Base-by-base conservation (phyloP, 208 protist species). In the Trypanosoma scelopori region DNA sequence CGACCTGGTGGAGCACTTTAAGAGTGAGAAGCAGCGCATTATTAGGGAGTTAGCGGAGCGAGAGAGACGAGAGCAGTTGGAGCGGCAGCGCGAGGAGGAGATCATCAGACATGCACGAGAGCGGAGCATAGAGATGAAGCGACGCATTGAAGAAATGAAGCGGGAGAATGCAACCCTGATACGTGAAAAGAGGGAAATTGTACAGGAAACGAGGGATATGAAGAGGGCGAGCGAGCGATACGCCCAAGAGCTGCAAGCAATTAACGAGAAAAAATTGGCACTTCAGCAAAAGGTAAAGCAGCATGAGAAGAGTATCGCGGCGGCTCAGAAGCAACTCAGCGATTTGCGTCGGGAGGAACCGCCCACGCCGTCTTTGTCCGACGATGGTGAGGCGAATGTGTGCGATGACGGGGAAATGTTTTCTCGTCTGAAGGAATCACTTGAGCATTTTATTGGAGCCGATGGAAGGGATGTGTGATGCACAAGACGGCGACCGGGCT, bases 41-140 rank as follows among this genome's bases (percentile, higher is more conserved):
- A 59, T 78, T 46, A 89, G 84, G 64, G 90, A 96, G 42, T 41
- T 87, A 16, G 74, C 75, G 1, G 90, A 96, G 52, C 77, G 87
- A 35, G 85, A 93, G 61, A 73, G 79, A 27, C 75, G 77, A 37
- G 87, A 96, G 76, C 82, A 96, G 71, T 78, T 86, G 67, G 87
- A 91, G 55, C 75, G 80, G 52, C 83, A 91, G 76, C 74, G 76
- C 16, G 82, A 92, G 49, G 63, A 82, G 25, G 90, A 96, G 56
- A 83, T 86, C 39, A 89, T 96, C 48, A 68, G 60, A 46, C 77
- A 91, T 59, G 87, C 87, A 6, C 76, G 89, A 61, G 77, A 93
- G 77, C 86, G 91, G 63, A 83, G 69, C 30, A 76, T 78, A 27
- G 84, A 88, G 49, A 81, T 93, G 51, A 82, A 82, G 68, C 52